Conservation (phyloP, 352 stramenopile genomes). For the Globisporangium barbulae region DNA sequence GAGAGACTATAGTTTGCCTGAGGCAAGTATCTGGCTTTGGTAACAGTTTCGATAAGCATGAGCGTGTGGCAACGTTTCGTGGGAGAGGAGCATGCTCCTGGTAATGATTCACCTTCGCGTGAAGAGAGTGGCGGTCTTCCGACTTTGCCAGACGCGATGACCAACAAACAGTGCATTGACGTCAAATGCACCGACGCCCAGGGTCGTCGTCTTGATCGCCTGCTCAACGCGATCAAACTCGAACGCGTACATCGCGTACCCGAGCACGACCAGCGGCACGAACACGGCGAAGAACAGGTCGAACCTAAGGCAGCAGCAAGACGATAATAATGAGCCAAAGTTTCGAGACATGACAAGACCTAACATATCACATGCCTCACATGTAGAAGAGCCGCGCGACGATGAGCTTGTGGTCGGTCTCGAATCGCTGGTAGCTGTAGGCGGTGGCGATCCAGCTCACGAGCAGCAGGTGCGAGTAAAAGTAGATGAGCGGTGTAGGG, state of each 20-base stretch:
- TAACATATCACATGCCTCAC: neutral
- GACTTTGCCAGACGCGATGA: too few relatives aligned
- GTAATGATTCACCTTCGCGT: too few relatives aligned
- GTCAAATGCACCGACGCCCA: slow-evolving; percentile 17
- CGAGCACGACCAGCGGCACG: slow-evolving; percentile 23
- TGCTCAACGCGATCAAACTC: slow-evolving; percentile 20
- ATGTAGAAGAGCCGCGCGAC: slow-evolving; percentile 24
- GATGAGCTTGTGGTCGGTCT: slow-evolving; percentile 13
- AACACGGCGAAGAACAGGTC: slow-evolving; percentile 35
- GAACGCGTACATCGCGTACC: slow-evolving; percentile 22
- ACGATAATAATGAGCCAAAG: neutral
- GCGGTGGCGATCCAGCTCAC: slow-evolving; percentile 24
- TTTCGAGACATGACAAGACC: neutral
- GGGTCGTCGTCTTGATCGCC: neutral
- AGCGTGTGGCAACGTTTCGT: too few relatives aligned
- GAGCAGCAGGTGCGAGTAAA: slow-evolving; percentile 23
- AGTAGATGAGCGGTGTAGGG: slow-evolving; percentile 23
- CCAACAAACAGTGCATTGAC: too few relatives aligned
- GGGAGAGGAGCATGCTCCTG: too few relatives aligned
- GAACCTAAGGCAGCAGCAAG: slow-evolving; percentile 1
- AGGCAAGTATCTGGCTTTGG: too few relatives aligned
- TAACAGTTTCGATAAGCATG: too few relatives aligned
- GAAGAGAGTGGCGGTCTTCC: too few relatives aligned
- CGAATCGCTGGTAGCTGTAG: slow-evolving; percentile 21
- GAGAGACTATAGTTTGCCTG: too few relatives aligned